Conservation (phyloP, 345 rosid genomes). For the Aethionema arabicum region DNA sequence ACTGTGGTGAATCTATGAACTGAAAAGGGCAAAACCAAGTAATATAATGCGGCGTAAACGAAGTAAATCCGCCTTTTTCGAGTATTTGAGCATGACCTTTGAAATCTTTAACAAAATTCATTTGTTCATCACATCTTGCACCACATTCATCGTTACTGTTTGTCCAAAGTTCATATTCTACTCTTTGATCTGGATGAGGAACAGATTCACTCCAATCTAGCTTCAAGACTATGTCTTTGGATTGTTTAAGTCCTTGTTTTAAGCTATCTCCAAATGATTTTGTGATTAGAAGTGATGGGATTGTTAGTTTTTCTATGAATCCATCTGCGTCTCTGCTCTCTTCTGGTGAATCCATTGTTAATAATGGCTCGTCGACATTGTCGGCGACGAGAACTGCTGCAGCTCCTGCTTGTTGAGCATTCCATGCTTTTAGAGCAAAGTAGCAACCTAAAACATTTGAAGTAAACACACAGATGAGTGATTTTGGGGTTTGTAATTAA, state of each 20-base stretch:
- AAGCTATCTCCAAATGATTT: conserved; percentile 66
- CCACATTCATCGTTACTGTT: conserved; percentile 97
- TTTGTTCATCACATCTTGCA: conserved; percentile 77
- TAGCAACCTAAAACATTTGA: conserved; percentile 56
- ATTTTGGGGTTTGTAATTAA: background rate
- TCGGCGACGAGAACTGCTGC: conserved; percentile 87
- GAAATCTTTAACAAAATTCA: conserved; percentile 80
- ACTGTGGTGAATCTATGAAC: conserved; percentile 62
- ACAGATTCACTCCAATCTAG: conserved; percentile 91
- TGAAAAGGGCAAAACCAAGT: conserved; percentile 89
- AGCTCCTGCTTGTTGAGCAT: conserved; percentile 86
- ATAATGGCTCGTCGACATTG: conserved; percentile 62
- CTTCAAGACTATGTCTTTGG: conserved; percentile 57
- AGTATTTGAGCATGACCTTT: conserved; percentile 95
- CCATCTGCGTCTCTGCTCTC: conserved; percentile 56
- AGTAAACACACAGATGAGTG: background rate
- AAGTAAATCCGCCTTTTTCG: conserved; percentile 71
- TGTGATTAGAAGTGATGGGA: conserved; percentile 83
- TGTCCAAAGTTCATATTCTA: conserved; percentile 94
- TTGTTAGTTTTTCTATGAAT: conserved; percentile 66
- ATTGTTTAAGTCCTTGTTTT: conserved; percentile 61
- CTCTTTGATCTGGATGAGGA: conserved; percentile 93
- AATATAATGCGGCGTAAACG: conserved; percentile 90
- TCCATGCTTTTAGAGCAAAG: conserved; percentile 85
- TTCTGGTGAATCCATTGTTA: conserved; percentile 90